Evolutionary conservation across 2,329 filamentous ascomycete genomes (phyloP).

Genomic region (Tolypocladium tropicale): DNA sequence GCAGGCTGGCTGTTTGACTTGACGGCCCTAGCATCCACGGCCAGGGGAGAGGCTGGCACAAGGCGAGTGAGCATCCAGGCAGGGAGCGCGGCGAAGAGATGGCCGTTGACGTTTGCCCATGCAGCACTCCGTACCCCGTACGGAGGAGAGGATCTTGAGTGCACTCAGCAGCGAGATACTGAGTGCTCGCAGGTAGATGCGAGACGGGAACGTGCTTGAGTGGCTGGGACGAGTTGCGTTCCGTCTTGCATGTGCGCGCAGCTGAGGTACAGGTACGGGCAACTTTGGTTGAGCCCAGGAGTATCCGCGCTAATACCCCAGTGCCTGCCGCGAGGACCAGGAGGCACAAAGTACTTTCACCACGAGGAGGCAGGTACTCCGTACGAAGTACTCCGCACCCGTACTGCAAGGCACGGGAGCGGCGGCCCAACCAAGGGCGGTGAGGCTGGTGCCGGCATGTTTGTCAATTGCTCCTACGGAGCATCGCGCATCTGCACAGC

Average conservation of each 20-base stretch:
- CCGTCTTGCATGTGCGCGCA: background rate
- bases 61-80: too few species aligned
- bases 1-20: background rate
- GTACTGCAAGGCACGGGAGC: too few species aligned
- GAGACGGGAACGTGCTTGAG: background rate
- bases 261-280: background rate
- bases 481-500: too few species aligned
- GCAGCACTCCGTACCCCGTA: too few species aligned
- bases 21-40: background rate
- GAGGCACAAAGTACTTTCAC: too few species aligned
- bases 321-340: background rate
- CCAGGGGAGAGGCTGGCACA: too few species aligned
- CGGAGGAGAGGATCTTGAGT: too few species aligned
- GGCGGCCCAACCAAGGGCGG: background rate
- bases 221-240: background rate
- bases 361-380: too few species aligned
- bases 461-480: background rate
- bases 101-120: too few species aligned
- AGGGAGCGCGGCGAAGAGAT: background rate
- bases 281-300: background rate
- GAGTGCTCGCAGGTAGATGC: background rate
- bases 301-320: background rate
- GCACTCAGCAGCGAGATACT: too few species aligned
- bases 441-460: background rate
- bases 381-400: too few species aligned